Base-by-base conservation (phyloP, 306 rosid genomes). In the Castanospermum australe region DNA sequence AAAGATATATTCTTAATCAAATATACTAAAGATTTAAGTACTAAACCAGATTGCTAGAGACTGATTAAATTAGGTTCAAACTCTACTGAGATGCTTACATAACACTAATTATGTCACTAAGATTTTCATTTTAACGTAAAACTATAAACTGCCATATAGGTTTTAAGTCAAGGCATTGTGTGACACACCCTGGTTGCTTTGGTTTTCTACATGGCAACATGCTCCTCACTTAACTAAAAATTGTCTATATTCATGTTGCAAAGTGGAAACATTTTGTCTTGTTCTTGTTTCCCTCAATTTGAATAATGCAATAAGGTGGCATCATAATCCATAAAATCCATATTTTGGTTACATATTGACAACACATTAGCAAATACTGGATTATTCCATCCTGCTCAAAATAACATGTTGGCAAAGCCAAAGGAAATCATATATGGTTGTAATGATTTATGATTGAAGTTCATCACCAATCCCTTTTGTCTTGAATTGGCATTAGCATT, bases 81-180 rank as follows among this genome's bases (percentile, higher is more conserved):
- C 21, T 6, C 35, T 44, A 22, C 17, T 13, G 38, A 24, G 25
- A 42, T 14, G 42, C 56, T 47, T 25, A 2, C 47, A 9, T 33
- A 47, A 47, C 55, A 21, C 72, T 42, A 24, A 54, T 3, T 11
- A 42, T 22, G 52, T 79, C 8, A 3, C 52, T 62, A 17, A 41
- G 22, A 50, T 59, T 60, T 48, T 51, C 55, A 52, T 52, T 78
- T 54, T 59, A 75, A 47, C 59, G 48, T 44, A 61, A 65, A 28
- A 24, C 4, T 14, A 3, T 45, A 2, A 51, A 15, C 56, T 60
- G 48, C 39, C 38, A 44, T n/a, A 55, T 71, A 35, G 72, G 38
- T 79, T 44, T 50, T 60, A 36, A 54, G 38, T 20, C 52, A 64
- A 80, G 20, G 48, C 66, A 20, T 45, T 64, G n/a, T 63, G 39